Percentiles rank a stretch among this genome's conserved stretches.
These are phyloP conservation scores for Tulasnella sp. DNA, from an alignment of 768 basidiomycete genomes.

Conservation along the genomic window DNA sequence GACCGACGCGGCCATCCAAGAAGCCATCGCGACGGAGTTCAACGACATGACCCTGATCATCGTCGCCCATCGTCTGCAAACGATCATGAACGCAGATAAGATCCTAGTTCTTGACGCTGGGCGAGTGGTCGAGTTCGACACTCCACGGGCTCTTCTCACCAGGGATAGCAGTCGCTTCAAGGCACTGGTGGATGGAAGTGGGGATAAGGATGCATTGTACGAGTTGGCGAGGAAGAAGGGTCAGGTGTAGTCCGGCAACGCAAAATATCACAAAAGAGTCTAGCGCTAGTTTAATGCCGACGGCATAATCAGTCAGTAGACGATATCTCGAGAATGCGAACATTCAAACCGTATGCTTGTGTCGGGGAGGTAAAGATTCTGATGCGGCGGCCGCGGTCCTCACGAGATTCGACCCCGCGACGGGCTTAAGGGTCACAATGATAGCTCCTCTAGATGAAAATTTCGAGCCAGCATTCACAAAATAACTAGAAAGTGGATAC, in stretches of 20 bases:
- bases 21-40: conserved; percentile 55
- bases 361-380: too few relatives aligned
- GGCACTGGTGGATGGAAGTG: conserved; percentile 61
- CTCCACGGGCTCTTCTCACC: conserved; percentile 55
- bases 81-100: conserved; percentile 65
- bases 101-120: conserved; percentile 61
- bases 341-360: too few relatives aligned
- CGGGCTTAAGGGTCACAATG: too few relatives aligned
- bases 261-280: not conserved
- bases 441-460: too few relatives aligned
- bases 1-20: conserved; percentile 62
- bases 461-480: too few relatives aligned
- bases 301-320: too few relatives aligned
- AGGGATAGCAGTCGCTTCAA: conserved; percentile 58
- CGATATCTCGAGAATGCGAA: too few relatives aligned
- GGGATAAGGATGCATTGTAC: conserved; percentile 55
- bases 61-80: conserved; percentile 64
- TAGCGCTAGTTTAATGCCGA: not conserved
- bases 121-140: conserved; percentile 60
- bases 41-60: conserved; percentile 57
- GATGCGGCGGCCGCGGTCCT: too few relatives aligned
- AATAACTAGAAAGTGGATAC: too few relatives aligned
- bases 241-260: not conserved
- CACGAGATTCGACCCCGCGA: too few relatives aligned
- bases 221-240: conserved; percentile 36